Base-by-base conservation (phyloP, 805 yeast genomes). In the Starmera pachycereana region DNA sequence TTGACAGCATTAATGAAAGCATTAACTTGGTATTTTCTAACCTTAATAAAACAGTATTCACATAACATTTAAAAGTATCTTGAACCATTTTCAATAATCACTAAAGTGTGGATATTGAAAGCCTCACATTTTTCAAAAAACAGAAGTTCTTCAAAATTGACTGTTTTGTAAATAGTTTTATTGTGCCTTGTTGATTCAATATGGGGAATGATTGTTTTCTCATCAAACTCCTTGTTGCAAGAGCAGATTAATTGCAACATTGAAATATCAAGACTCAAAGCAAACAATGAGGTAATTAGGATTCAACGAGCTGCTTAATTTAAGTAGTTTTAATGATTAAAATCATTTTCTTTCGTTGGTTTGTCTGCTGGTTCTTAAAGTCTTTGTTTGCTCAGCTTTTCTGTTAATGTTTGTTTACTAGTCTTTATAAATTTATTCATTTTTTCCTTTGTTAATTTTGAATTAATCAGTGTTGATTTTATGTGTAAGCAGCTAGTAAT, bases 91-190 rank as follows among this genome's bases (percentile, higher is more conserved):
- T 81, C 54, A 7, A 71, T 60, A 35, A 76, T 61, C 38, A 61
- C 66, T 39, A 76, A 58, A 47, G 68, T 70, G 53, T 75, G 80
- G 37, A 77, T 64, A 48, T 74, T 76, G 32, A 65, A 48, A 48
- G 74, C 73, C 14, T 63, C 63, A 54, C 83, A 77, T 33, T 69
- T 73, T 50, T 74, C 81, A 54, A 82, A 77, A 44, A 63, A 65
- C 3, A 77, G 52, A 7, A 22, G 27, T 6, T 22, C 27, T 8
- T 54, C 57, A 46, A 74, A 79, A 9, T 57, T 63, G 3, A 60
- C 48, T 0, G 50, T 39, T 6, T 49, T 53, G 44, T 62, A 62
- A 28, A 47, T 41, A 6, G 74, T 65, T 1, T 65, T 56, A 48
- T 71, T 75, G 60, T 76, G 83, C 38, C 81, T 63, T 1, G 80